Conservation (phyloP, 495 filamentous ascomycete genomes). For the Opeltia flavorubescens region DNA sequence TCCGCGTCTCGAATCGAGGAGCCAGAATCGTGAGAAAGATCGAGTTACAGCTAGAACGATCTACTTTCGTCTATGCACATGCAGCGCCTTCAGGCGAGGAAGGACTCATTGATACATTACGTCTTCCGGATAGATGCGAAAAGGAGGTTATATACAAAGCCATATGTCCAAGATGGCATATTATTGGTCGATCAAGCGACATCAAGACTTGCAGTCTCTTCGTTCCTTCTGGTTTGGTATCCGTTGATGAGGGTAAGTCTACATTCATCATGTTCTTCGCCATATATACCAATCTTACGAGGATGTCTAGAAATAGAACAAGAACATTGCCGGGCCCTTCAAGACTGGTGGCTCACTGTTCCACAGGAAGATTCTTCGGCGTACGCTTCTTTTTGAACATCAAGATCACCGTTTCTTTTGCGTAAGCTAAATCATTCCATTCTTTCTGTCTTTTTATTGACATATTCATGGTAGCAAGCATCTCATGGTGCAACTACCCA, state of each 20-base stretch:
- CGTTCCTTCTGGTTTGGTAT: slow-evolving; percentile 35
- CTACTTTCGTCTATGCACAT: slow-evolving; percentile 18
- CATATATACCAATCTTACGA: neutral
- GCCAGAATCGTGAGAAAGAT: slow-evolving; percentile 32
- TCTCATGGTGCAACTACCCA: slow-evolving; percentile 37
- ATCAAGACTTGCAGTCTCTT: slow-evolving; percentile 37
- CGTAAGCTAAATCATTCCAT: slow-evolving; percentile 18
- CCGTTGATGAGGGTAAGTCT: slow-evolving; percentile 29
- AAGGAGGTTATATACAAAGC: slow-evolving; percentile 25
- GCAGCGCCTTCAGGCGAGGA: slow-evolving; percentile 34
- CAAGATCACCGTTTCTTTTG: slow-evolving; percentile 26
- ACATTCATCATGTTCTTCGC: neutral
- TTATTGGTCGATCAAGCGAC: slow-evolving; percentile 29
- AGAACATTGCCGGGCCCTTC: neutral
- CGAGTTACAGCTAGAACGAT: slow-evolving; percentile 27
- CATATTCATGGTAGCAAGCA: slow-evolving; percentile 21
- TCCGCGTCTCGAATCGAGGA: slow-evolving; percentile 35
- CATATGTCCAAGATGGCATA: slow-evolving; percentile 28
- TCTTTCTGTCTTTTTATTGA: neutral
- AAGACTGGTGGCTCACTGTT: neutral
- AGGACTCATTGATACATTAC: slow-evolving; percentile 31
- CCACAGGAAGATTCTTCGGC: slow-evolving; percentile 27
- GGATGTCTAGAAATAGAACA: neutral
- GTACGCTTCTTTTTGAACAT: slow-evolving; percentile 40
- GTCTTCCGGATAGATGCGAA: slow-evolving; percentile 36